Base-by-base conservation (phyloP, 768 basidiomycete species). In the Suillus subalutaceus region DNA sequence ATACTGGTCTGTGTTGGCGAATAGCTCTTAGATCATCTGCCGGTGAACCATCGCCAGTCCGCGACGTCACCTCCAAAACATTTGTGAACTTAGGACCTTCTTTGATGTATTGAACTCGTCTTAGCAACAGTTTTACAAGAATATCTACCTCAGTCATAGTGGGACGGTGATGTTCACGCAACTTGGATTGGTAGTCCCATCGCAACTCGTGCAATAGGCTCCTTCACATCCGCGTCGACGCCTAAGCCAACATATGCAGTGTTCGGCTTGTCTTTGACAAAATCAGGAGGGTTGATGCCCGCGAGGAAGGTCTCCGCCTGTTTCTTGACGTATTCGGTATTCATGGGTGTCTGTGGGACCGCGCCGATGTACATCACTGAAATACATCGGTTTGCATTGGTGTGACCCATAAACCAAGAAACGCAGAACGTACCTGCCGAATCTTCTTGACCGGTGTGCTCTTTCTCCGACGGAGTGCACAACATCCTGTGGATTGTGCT, bases 321-420 rank as follows among this genome's bases (percentile, higher is more conserved):
- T 70, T 83, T 80, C 66, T 80, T 77, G 56, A 93, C 72, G 70
- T 93, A 94, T 15, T 77, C 80, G 43, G 79, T 79, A 72, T 92
- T 91, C 69, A 80, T 79, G 1, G 85, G 84, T 2, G 90, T 92
- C 62, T 85, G 78, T 0, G 91, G 91, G 8, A 89, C 86, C 4
- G 91, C 86, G 1, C 89, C 88, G 58, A 93, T 93, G 69, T 93
- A 93, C 87, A 93, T 90, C 56, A 92, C 91, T 85, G 69, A 37
- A 59, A 43, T 41, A 40, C 23, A 41, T 18, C 10, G 18, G 10
- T 32, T 32, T 60, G 59, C 59, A 32, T 60, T 20, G 9, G 41
- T 30, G 12, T 13, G 26, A 43, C 43, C 18, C 58, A 30, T 41
- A 20, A 16, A 13, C 40, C 9, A 41, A 18, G 40, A 41, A 40